These are phyloP conservation scores for Diaporthe vexans DNA, from an alignment of 2,329 filamentous ascomycete genomes.

Conservation along the genomic window DNA sequence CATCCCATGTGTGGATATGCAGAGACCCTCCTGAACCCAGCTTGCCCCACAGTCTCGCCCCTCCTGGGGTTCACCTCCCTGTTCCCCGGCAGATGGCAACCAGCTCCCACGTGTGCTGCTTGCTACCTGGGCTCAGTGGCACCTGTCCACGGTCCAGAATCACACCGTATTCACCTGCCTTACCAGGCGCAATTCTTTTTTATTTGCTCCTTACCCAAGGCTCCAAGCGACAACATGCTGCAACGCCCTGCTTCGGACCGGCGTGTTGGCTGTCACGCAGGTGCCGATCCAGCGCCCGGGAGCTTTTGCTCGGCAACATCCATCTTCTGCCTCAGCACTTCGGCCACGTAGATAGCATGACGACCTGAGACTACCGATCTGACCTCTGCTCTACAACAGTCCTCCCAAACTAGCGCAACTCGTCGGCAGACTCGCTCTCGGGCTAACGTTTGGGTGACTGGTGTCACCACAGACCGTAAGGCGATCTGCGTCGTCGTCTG, in stretches of 20 bases:
- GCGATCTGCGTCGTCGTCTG: slow-evolving; percentile 14
- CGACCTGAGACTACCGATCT: slow-evolving; percentile 20
- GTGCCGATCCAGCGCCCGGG: background rate
- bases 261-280: background rate
- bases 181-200: background rate
- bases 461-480: slow-evolving; percentile 3
- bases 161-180: background rate
- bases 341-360: background rate
- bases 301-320: background rate
- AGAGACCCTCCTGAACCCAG: slow-evolving; percentile 5
- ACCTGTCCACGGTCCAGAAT: background rate
- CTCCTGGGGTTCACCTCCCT: slow-evolving; percentile 4
- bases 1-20: background rate
- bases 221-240: background rate
- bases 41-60: background rate
- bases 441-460: slow-evolving; percentile 9
- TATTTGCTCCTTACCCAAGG: background rate
- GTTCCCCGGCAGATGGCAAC: slow-evolving; percentile 4
- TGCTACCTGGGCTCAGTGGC: background rate
- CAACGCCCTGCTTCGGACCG: background rate
- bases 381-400: background rate
- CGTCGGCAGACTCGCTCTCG: slow-evolving; percentile 7
- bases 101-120: slow-evolving; percentile 8
- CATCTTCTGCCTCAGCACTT: background rate
- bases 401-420: background rate